These are phyloP conservation scores for Xylaria palmicola DNA, from an alignment of 495 filamentous ascomycete genomes.

Conservation along the genomic window DNA sequence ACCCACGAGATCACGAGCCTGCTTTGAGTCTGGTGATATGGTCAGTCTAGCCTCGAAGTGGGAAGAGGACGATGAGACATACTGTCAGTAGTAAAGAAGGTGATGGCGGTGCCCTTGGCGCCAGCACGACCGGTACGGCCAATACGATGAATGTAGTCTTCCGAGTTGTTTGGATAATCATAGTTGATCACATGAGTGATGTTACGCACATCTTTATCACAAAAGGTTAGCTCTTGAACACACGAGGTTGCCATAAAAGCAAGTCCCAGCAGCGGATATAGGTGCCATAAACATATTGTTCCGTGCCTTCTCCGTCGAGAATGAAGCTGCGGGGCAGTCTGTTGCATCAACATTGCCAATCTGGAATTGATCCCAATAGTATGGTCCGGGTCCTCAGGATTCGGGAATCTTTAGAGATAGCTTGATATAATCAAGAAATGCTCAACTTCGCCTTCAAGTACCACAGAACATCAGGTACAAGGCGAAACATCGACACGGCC, in stretches of 20 bases:
- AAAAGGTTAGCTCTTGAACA: conserved; percentile 74
- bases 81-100: conserved; percentile 98
- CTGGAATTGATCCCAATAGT: conserved; percentile 54
- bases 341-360: conserved; percentile 55
- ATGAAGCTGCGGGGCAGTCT: conserved; percentile 57
- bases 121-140: conserved; percentile 96
- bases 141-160: conserved; percentile 99
- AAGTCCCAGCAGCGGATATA: conserved; percentile 56
- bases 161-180: conserved; percentile 99
- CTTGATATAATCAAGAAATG: conserved; percentile 67
- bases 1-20: conserved; percentile 90
- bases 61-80: conserved; percentile 42
- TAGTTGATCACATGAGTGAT: conserved; percentile 99
- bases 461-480: conserved; percentile 59
- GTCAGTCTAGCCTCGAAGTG: conserved; percentile 31
- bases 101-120: conserved; percentile 88
- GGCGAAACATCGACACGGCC: conserved; percentile 62
- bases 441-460: conserved; percentile 69
- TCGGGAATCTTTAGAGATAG: conserved; percentile 56
- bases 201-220: conserved; percentile 94
- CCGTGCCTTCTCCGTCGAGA: conserved; percentile 62
- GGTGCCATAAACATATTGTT: conserved; percentile 64
- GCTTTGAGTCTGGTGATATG: conserved; percentile 73
- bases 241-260: conserved; percentile 48
- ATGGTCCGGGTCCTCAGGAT: conserved; percentile 70